Percentiles rank a stretch among this genome's conserved stretches.
Conservation (phyloP, 805 yeast species). For the Torulaspora delbrueckii region DNA sequence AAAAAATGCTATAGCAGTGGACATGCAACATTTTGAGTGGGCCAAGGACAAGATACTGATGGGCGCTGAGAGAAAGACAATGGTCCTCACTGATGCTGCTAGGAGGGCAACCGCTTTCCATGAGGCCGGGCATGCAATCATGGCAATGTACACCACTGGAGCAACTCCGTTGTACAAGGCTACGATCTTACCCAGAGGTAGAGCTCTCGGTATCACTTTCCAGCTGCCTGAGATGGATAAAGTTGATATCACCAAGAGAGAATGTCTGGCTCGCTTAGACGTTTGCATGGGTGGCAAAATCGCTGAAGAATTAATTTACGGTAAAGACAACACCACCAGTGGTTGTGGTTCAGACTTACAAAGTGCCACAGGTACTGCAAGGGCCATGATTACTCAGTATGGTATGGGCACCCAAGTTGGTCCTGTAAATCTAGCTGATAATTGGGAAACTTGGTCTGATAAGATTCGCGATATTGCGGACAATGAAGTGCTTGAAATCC, state of each 20-base stretch:
- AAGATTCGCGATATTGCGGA: slow-evolving; percentile 86
- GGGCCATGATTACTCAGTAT: slow-evolving; percentile 94
- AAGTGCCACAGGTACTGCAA: slow-evolving; percentile 85
- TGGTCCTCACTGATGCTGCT: slow-evolving; percentile 95
- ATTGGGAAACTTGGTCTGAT: slow-evolving; percentile 95
- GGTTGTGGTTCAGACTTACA: slow-evolving; percentile 93
- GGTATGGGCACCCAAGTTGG: slow-evolving; percentile 96
- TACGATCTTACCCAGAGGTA: slow-evolving; percentile 92
- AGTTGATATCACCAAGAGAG: slow-evolving; percentile 84
- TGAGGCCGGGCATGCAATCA: slow-evolving; percentile 98
- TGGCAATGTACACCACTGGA: slow-evolving; percentile 91
- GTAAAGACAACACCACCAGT: slow-evolving; percentile 86
- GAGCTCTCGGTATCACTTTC: slow-evolving; percentile 95
- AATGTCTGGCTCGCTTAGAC: slow-evolving; percentile 86
- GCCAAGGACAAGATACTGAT: slow-evolving; percentile 96
- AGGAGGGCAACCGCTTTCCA: slow-evolving; percentile 94
- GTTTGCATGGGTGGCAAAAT: slow-evolving; percentile 99
- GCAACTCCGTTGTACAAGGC: slow-evolving; percentile 96
- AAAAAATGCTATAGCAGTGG: slow-evolving; percentile 82
- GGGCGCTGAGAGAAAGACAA: slow-evolving; percentile 97
- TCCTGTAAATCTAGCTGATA: slow-evolving; percentile 82
- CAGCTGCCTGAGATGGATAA: slow-evolving; percentile 98
- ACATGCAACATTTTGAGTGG: slow-evolving; percentile 94
- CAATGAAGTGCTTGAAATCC: slow-evolving; percentile 74
- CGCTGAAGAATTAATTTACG: slow-evolving; percentile 91